Percentiles rank a stretch among this genome's conserved stretches.
These are phyloP conservation scores for Sporothrix curviconia DNA, from an alignment of 2,329 filamentous ascomycete genomes.

Conservation along the genomic window DNA sequence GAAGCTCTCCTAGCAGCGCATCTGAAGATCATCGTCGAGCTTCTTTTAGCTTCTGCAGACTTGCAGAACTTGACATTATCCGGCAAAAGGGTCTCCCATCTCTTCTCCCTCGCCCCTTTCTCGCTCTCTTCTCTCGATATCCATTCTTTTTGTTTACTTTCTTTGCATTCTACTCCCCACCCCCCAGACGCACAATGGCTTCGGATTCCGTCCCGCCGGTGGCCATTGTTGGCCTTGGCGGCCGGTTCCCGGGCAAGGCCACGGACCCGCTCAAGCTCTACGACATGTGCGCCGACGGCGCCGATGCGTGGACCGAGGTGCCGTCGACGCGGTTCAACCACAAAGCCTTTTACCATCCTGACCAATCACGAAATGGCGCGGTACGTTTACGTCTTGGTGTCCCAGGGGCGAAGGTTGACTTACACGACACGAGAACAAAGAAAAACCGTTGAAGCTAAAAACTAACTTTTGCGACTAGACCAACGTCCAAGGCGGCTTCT, in stretches of 20 bases:
- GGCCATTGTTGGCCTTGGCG: slow-evolving; percentile 33
- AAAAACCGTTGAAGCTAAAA: too few species aligned
- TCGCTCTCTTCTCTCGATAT: not conserved
- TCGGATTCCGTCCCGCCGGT: slow-evolving; percentile 24
- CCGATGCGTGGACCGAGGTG: slow-evolving; percentile 16
- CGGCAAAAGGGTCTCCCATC: not conserved
- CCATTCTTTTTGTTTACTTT: not conserved
- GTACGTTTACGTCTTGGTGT: slow-evolving; percentile 10
- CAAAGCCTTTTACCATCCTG: slow-evolving; percentile 28
- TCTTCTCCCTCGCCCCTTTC: not conserved
- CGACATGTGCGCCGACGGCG: slow-evolving; percentile 23
- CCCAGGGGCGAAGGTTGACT: not conserved
- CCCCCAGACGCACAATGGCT: slow-evolving; percentile 6
- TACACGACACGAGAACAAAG: too few species aligned
- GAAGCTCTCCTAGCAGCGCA: not conserved
- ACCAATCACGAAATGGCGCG: slow-evolving; percentile 20
- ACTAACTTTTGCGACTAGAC: too few species aligned
- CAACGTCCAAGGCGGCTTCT: slow-evolving; percentile 29
- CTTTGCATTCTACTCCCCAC: not conserved
- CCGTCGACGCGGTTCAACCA: slow-evolving; percentile 29
- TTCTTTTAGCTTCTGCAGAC: not conserved
- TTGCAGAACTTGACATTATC: not conserved
- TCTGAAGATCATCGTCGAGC: too few species aligned
- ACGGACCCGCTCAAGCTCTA: slow-evolving; percentile 28
- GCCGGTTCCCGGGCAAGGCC: slow-evolving; percentile 32